Percentiles rank a stretch among this genome's conserved stretches.
These are phyloP conservation scores for Talaromyces amestolkiae DNA, from an alignment of 2,329 filamentous ascomycete genomes.

Conservation along the genomic window DNA sequence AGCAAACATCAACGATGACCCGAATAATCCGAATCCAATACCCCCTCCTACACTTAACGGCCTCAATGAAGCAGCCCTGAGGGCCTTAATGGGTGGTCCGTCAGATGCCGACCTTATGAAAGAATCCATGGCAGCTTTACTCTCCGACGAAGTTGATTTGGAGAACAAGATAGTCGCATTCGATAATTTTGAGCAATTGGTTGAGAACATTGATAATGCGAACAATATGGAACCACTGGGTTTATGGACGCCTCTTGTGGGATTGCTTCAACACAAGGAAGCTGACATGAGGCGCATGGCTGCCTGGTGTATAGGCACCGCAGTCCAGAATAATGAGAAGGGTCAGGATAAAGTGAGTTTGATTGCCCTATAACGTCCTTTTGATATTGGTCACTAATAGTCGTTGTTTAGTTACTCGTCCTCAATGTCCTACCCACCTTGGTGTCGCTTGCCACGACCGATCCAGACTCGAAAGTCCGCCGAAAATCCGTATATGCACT, in stretches of 20 bases:
- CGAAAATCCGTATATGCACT: constrained; percentile 89
- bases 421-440: constrained; percentile 68
- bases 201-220: constrained; percentile 92
- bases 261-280: constrained; percentile 67
- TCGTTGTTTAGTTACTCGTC: constrained; percentile 47
- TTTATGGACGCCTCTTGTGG: constrained; percentile 78
- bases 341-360: constrained; percentile 68
- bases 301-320: constrained; percentile 91
- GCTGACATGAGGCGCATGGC: constrained; percentile 76
- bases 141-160: constrained; percentile 62
- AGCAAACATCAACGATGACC: constrained; percentile 26
- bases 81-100: constrained; percentile 74
- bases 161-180: constrained; percentile 80
- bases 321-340: constrained; percentile 91
- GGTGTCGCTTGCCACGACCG: constrained; percentile 61
- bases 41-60: constrained; percentile 34
- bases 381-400: too few species aligned
- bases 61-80: constrained; percentile 69
- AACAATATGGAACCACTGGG: constrained; percentile 81
- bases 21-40: constrained; percentile 34
- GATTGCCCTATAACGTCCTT: background rate
- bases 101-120: constrained; percentile 92
- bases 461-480: constrained; percentile 63
- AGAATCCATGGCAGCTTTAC: constrained; percentile 74
- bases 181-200: constrained; percentile 91